A percentile compares a stretch with the other conserved stretches of the same genome.
These are phyloP conservation scores for Solioccasus polychromus DNA, from an alignment of 768 basidiomycete species.

Conservation along the genomic window DNA sequence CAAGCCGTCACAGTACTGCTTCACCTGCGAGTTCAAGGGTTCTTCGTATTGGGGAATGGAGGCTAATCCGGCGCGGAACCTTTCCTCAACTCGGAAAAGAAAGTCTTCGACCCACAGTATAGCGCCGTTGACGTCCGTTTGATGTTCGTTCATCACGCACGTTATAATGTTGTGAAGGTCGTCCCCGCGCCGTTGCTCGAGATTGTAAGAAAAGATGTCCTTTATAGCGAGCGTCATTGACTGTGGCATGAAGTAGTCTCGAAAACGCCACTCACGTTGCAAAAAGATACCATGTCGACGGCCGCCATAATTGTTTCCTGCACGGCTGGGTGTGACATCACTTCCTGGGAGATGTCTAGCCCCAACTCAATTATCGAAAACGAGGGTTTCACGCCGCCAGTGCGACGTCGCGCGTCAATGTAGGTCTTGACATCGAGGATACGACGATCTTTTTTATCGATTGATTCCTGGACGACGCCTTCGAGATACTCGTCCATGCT, in stretches of 20 bases:
- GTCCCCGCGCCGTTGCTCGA: neutral
- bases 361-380: constrained; percentile 36
- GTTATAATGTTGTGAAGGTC: neutral
- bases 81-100: neutral
- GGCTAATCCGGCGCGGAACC: neutral
- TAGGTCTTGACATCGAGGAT: constrained; percentile 41
- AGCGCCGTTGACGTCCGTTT: neutral
- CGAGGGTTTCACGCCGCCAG: constrained; percentile 39
- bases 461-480: constrained; percentile 40
- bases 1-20: neutral
- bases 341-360: constrained; percentile 37
- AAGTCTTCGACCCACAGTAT: neutral
- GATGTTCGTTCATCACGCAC: neutral
- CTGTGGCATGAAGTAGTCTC: neutral
- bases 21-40: neutral
- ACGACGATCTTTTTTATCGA: constrained; percentile 32
- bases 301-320: constrained; percentile 23
- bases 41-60: neutral
- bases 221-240: neutral
- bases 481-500: constrained; percentile 36
- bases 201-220: neutral
- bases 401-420: constrained; percentile 40
- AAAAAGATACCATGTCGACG: constrained; percentile 36
- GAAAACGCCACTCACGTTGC: constrained; percentile 28
- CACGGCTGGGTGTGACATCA: constrained; percentile 39